Evolutionary conservation across 331 rosid genomes (phyloP), one percentile per base, ranked within the genome.

Genomic region (Malus hybrid): DNA sequence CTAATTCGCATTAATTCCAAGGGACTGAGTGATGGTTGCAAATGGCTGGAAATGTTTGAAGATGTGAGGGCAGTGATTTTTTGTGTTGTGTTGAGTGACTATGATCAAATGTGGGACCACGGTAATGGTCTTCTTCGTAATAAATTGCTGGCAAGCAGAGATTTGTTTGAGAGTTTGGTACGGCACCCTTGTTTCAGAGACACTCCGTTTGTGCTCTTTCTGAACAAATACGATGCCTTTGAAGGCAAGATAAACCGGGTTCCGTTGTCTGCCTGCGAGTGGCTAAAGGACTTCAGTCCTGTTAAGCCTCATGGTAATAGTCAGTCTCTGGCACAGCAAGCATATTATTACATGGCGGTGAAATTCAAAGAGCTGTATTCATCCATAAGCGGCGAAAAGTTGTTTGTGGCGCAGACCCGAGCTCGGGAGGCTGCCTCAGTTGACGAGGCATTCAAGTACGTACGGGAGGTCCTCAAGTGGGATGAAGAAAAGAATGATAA

Each of bases 11-110:
- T 93, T 57, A 89, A 87, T 82, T 87, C 93, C 6, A 88, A 90
- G 83, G 97, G 97, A 70, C 82, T 90, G 74, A 87, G 63, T 60
- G 96, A 93, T n/a, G 93, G 94, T 75, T 88, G 93, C 86, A 93
- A 93, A 82, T 93, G 97, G 97, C 78, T 93, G 74, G 88, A 86
- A 83, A 93, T 93, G 97, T 93, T 93, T 50, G 97, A 88, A 87
- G 97, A 90, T 64, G 93, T 87, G 81, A 86, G 93, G 83, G 83
- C 85, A 34, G 88, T 90, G 76, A 70, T 93, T 70, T 90, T 93
- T 79, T 93, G 97, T 79, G 94, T 87, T 74, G 83, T 93, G 44
- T 79, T 93, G 83, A 89, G 91, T 75, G 97, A 93, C 81, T 93
- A 87, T 14, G 93, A 88, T 77, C 97, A 90, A 78, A 42, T 86